Evolutionary conservation across 495 filamentous ascomycete genomes (phyloP).

Genomic region (Penicillium argentinense): DNA sequence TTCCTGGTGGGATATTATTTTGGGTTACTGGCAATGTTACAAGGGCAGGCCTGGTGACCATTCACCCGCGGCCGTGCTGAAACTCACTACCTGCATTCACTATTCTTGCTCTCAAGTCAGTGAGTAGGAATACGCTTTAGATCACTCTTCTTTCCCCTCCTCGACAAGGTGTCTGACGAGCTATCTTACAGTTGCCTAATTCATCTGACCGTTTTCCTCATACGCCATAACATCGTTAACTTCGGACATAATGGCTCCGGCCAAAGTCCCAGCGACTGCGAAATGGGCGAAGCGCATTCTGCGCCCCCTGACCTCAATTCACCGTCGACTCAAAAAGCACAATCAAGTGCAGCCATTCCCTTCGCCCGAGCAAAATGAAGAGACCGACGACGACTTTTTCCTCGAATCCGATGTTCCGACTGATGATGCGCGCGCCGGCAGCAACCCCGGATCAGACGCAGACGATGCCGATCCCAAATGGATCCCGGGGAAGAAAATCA

Average conservation of each 20-base stretch:
- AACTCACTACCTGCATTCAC: no score
- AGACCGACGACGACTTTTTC: slow-evolving; percentile 11
- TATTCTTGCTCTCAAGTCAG: no score
- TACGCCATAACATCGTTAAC: no score
- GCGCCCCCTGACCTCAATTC: slow-evolving; percentile 46
- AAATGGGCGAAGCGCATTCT: slow-evolving; percentile 52
- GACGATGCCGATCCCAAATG: slow-evolving; percentile 45
- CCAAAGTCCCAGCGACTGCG: slow-evolving; percentile 43
- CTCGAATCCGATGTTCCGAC: slow-evolving; percentile 3
- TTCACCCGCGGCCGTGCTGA: slow-evolving; percentile 8
- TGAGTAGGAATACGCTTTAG: not conserved
- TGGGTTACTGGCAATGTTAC: slow-evolving; percentile 5
- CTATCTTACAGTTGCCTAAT: slow-evolving; percentile 11
- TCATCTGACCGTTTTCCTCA: slow-evolving; percentile 5
- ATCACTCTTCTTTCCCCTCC: not conserved
- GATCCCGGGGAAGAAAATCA: slow-evolving; percentile 38
- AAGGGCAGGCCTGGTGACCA: slow-evolving; percentile 8
- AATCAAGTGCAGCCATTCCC: slow-evolving; percentile 38
- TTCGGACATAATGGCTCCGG: slow-evolving; percentile 21
- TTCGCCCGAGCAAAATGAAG: slow-evolving; percentile 26
- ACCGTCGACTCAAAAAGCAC: slow-evolving; percentile 47
- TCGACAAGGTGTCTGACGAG: not conserved
- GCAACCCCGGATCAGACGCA: slow-evolving; percentile 33
- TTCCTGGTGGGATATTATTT: not conserved
- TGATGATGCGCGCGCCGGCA: slow-evolving; percentile 2